Percentiles rank a stretch among this genome's conserved stretches.
These are phyloP conservation scores for Sporisorium graminicola DNA, from an alignment of 1,284 basidiomycete genomes.

Conservation along the genomic window DNA sequence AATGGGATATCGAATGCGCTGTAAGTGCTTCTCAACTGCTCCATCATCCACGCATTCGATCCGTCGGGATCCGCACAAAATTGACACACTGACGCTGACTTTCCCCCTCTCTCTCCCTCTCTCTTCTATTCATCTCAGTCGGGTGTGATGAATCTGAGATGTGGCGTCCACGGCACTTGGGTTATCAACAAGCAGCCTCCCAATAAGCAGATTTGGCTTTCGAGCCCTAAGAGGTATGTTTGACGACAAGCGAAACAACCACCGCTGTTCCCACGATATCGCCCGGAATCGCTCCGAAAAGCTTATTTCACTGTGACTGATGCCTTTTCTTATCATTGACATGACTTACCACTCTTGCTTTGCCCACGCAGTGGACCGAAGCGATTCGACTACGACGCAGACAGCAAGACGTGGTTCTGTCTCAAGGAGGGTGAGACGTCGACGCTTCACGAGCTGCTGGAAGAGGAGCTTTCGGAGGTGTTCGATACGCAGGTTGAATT, in stretches of 20 bases:
- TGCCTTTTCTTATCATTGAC: background rate
- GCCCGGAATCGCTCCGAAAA: background rate
- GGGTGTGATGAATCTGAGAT: constrained; percentile 87
- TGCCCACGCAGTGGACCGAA: constrained; percentile 60
- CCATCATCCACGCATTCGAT: constrained; percentile 8
- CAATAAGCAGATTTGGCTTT: constrained; percentile 98
- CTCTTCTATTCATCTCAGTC: constrained; percentile 72
- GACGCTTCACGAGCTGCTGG: constrained; percentile 55
- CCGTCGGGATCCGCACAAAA: background rate
- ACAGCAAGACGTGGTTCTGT: constrained; percentile 60
- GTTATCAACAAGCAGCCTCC: constrained; percentile 99
- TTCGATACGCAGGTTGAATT: constrained; percentile 53
- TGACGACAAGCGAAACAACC: background rate
- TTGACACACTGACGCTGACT: background rate
- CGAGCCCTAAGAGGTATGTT: constrained; percentile 76
- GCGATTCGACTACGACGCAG: constrained; percentile 65
- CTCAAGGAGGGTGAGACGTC: constrained; percentile 57
- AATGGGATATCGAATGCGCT: constrained; percentile 91
- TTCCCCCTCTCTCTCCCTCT: constrained; percentile 8
- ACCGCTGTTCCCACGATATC: background rate
- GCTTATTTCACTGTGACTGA: background rate
- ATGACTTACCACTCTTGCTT: background rate
- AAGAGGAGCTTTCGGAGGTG: constrained; percentile 55
- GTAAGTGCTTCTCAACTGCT: constrained; percentile 74
- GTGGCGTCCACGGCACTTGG: constrained; percentile 90